phyloP scores from a whole-genome alignment of 2,329 filamentous ascomycete species.

The Botrytis aclada region DNA sequence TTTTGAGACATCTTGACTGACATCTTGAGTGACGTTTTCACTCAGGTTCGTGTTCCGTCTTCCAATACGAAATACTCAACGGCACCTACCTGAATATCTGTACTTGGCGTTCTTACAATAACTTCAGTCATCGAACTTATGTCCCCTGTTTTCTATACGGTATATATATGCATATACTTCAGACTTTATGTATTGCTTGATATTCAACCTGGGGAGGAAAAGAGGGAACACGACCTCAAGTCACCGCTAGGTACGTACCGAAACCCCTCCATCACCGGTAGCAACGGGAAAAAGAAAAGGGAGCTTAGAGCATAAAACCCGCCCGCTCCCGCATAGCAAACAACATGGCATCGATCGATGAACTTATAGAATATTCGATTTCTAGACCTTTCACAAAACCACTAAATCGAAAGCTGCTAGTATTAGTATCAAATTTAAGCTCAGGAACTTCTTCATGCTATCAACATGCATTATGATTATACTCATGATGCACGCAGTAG shows the following conservation, averaged over 20 bases:
- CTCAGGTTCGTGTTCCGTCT: neutral
- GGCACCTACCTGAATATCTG: neutral
- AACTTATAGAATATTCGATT: slow-evolving; percentile 2
- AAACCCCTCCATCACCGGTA: neutral
- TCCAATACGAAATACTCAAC: neutral
- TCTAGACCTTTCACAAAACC: neutral
- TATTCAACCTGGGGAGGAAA: neutral
- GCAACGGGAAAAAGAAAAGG: neutral
- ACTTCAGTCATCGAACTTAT: neutral
- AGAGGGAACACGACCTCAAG: neutral
- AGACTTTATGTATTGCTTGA: neutral
- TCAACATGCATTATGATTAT: neutral
- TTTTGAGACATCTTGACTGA: neutral
- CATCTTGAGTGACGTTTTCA: neutral
- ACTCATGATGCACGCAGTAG: neutral
- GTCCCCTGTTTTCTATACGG: neutral
- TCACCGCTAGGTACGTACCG: neutral
- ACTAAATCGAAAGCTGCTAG: neutral
- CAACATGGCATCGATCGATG: neutral
- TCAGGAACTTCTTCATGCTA: slow-evolving; percentile 1
- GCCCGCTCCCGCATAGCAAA: neutral
- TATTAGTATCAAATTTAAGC: neutral
- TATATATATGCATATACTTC: neutral
- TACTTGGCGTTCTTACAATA: neutral
- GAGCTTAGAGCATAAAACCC: neutral